Percentiles rank a stretch among this genome's conserved stretches.
phyloP scores from a whole-genome alignment of 148 eudicot species.

The Amaranthus palmeri region DNA sequence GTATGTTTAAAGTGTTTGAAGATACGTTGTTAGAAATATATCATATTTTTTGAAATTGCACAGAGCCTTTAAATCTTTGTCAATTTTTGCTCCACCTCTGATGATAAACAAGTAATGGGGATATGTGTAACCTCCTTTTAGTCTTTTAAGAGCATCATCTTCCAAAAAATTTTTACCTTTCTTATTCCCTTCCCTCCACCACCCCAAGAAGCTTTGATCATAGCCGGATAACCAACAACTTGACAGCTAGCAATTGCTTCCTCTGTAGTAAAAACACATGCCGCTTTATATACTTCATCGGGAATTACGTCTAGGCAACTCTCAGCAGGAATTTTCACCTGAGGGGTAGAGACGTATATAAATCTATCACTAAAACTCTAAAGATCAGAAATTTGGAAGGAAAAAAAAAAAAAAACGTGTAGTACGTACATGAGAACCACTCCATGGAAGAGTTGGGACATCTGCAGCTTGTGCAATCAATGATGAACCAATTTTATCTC shows the following conservation, averaged over 20 bases:
- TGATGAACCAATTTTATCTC: slow-evolving; percentile 98
- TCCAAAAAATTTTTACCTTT: slow-evolving; percentile 55
- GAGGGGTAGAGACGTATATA: slow-evolving; percentile 9
- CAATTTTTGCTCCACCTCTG: background rate
- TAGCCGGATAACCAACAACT: slow-evolving; percentile 94
- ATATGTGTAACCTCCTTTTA: background rate
- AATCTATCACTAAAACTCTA: background rate
- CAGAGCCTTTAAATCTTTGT: background rate
- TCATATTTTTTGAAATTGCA: no score
- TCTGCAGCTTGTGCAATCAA: slow-evolving; percentile 98
- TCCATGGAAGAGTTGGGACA: slow-evolving; percentile 99
- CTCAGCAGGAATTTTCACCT: slow-evolving; percentile 82
- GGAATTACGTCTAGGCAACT: slow-evolving; percentile 77
- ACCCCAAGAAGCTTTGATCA: slow-evolving; percentile 99
- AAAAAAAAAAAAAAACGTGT: background rate
- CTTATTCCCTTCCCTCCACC: slow-evolving; percentile 99
- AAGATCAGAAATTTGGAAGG: background rate
- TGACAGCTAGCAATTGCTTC: slow-evolving; percentile 97
- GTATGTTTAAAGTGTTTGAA: no score
- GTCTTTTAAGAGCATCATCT: background rate
- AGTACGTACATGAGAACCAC: slow-evolving; percentile 89
- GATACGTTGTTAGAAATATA: no score
- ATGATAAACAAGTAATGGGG: background rate
- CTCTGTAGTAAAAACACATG: slow-evolving; percentile 87
- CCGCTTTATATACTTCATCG: slow-evolving; percentile 75